phyloP scores from a whole-genome alignment of 2,329 filamentous ascomycete species.

The Colletotrichum brevisporum region DNA sequence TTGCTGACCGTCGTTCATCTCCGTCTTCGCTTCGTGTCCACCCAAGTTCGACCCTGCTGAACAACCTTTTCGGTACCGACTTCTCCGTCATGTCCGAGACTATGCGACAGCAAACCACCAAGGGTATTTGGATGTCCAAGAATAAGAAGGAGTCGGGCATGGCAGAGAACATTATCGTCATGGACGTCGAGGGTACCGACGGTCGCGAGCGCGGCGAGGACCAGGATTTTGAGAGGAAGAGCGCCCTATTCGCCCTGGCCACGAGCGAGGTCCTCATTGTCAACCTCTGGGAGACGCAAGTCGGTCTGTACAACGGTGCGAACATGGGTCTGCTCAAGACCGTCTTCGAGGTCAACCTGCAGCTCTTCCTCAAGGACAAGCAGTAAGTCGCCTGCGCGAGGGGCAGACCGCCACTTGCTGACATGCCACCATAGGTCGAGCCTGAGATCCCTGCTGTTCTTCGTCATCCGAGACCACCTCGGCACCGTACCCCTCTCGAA shows the following conservation, averaged over 20 bases:
- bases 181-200: slow-evolving; percentile 99
- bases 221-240: slow-evolving; percentile 99
- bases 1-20: too few relatives aligned
- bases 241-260: slow-evolving; percentile 94
- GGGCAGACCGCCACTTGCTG: slow-evolving; percentile 14
- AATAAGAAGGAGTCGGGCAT: slow-evolving; percentile 83
- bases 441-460: slow-evolving; percentile 93
- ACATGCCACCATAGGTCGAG: slow-evolving; percentile 72
- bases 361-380: slow-evolving; percentile 95
- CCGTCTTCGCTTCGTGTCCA: slow-evolving; percentile 98
- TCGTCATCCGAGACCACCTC: slow-evolving; percentile 97
- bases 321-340: slow-evolving; percentile 99
- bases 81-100: slow-evolving; percentile 99
- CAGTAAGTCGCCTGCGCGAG: slow-evolving; percentile 70
- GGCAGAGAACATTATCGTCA: slow-evolving; percentile 98
- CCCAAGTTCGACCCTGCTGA: slow-evolving; percentile 97
- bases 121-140: slow-evolving; percentile 99
- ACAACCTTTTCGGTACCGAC: slow-evolving; percentile 93
- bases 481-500: slow-evolving; percentile 92
- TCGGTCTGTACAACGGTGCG: slow-evolving; percentile 96
- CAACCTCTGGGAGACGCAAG: slow-evolving; percentile 99
- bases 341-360: slow-evolving; percentile 98
- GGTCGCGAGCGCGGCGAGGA: slow-evolving; percentile 96
- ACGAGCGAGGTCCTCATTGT: slow-evolving; percentile 98
- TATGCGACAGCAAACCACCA: slow-evolving; percentile 95